Base-by-base conservation (phyloP, 169 alveolate genomes). In the Plasmodium adleri region DNA sequence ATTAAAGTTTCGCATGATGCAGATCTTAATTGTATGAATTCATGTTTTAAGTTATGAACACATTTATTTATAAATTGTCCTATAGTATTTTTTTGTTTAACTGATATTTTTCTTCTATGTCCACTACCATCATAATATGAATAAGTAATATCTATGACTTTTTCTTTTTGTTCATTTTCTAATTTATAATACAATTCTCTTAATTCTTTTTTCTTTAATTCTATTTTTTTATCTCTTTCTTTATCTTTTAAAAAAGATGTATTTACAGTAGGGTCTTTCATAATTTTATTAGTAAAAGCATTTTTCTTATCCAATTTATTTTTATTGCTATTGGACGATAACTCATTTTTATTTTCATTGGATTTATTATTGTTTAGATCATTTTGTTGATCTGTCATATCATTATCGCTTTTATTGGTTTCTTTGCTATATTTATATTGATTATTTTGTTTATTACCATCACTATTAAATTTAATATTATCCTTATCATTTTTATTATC, bases 41-140 rank as follows among this genome's bases (percentile, higher is more conserved):
- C 88, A 45, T 66, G 49, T 71, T 73, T 74, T 74, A 87, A 87
- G 54, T 87, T 74, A 45, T 87, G 83, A 59, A 87, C 92, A 66
- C 92, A 87, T 87, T 87, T 87, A 59, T 87, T 87, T 71, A 87
- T 87, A 60, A 87, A 87, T 72, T 87, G 92, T n/a, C 92, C 92
- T 74, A 87, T 87, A 22, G 88, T 87, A 17, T 72, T 87, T 87
- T 87, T 74, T 67, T 71, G 88, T 56, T 73, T 73, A 28, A 87
- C 78, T 15, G 87, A 74, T 39, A 87, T 87, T 64, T 73, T 87
- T 71, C 88, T 87, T 68, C 88, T 66, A 74, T 87, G 92, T 15
- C 88, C 92, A 74, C 58, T 50, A 50, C 92, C 92, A 60, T 87
- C 92, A 47, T 74, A 87, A 50, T 87, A 87, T 28, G 92, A 87